Conservation (phyloP, 2,329 filamentous ascomycete genomes). For the Rosellinia necatrix region DNA sequence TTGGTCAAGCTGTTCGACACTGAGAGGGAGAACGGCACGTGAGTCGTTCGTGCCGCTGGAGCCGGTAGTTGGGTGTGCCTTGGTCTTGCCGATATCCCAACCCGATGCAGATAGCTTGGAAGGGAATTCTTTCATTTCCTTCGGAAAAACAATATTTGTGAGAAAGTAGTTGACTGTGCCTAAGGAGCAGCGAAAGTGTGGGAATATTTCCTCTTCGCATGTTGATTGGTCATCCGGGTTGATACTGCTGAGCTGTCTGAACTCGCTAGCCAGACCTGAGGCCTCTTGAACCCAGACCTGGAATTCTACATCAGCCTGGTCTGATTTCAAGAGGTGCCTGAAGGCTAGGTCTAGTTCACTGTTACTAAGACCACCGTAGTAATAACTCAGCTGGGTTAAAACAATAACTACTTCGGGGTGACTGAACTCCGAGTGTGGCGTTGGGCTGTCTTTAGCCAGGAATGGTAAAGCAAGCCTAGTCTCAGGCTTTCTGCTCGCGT, state of each 20-base stretch:
- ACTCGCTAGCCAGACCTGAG: constrained; percentile 41
- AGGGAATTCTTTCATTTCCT: constrained; percentile 65
- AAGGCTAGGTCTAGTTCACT: constrained; percentile 55
- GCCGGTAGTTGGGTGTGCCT: constrained; percentile 58
- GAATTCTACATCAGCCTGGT: constrained; percentile 59
- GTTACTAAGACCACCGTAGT: constrained; percentile 58
- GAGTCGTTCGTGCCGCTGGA: constrained; percentile 75
- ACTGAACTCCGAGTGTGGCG: constrained; percentile 62
- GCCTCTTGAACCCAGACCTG: constrained; percentile 50
- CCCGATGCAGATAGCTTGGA: constrained; percentile 67
- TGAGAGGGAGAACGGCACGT: constrained; percentile 56
- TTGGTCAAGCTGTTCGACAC: constrained; percentile 28
- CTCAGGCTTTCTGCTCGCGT: constrained; percentile 45
- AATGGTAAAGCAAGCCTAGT: constrained; percentile 63
- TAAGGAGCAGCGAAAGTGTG: constrained; percentile 56
- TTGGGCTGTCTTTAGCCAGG: constrained; percentile 62
- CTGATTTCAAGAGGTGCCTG: constrained; percentile 51
- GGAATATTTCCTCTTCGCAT: constrained; percentile 56
- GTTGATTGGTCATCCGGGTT: constrained; percentile 61
- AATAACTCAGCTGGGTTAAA: constrained; percentile 61
- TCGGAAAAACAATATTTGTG: constrained; percentile 60
- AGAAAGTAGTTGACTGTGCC: constrained; percentile 67
- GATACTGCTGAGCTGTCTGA: constrained; percentile 52
- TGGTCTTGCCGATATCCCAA: constrained; percentile 64
- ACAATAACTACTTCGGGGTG: constrained; percentile 63